Conservation (phyloP, 495 filamentous ascomycete species). For the Xylaria grammica region DNA sequence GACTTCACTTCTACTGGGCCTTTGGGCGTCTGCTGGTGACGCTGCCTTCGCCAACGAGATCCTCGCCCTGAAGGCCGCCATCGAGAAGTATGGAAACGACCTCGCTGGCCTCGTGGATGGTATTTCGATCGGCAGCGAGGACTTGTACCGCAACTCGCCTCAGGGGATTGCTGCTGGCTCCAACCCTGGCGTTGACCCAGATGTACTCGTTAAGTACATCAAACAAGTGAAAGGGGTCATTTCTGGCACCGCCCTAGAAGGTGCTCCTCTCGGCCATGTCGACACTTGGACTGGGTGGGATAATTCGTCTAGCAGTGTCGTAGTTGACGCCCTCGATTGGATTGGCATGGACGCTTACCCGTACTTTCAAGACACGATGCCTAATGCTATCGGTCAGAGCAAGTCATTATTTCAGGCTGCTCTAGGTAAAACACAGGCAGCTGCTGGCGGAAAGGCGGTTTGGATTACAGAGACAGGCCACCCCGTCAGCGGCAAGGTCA, state of each 20-base stretch:
- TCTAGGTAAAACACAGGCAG: conserved; percentile 60
- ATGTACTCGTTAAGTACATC: conserved; percentile 68
- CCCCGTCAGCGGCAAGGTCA: conserved; percentile 69
- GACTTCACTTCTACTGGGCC: conserved; percentile 73
- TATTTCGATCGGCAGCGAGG: too few relatives aligned
- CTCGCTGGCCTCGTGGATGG: too few relatives aligned
- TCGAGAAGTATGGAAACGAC: conserved; percentile 66
- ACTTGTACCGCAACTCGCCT: conserved; percentile 80
- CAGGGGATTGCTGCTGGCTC: conserved; percentile 50
- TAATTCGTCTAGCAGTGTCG: conserved; percentile 71
- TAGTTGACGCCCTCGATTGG: conserved; percentile 74
- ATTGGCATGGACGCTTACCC: conserved; percentile 79
- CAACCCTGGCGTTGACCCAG: conserved; percentile 60
- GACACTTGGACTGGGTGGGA: conserved; percentile 92
- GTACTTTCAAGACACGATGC: conserved; percentile 73
- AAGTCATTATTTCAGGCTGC: conserved; percentile 68
- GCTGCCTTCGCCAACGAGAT: conserved; percentile 70
- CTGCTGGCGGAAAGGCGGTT: conserved; percentile 69
- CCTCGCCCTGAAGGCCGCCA: conserved; percentile 67
- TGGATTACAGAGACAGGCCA: conserved; percentile 94
- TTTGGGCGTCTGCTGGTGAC: conserved; percentile 76
- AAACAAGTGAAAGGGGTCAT: conserved; percentile 64
- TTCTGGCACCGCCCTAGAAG: conserved; percentile 59
- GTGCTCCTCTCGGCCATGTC: conserved; percentile 76
- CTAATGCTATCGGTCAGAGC: conserved; percentile 67